Conservation (phyloP, 2,329 filamentous ascomycete genomes). For the Phyllosticta citrichinensis region DNA sequence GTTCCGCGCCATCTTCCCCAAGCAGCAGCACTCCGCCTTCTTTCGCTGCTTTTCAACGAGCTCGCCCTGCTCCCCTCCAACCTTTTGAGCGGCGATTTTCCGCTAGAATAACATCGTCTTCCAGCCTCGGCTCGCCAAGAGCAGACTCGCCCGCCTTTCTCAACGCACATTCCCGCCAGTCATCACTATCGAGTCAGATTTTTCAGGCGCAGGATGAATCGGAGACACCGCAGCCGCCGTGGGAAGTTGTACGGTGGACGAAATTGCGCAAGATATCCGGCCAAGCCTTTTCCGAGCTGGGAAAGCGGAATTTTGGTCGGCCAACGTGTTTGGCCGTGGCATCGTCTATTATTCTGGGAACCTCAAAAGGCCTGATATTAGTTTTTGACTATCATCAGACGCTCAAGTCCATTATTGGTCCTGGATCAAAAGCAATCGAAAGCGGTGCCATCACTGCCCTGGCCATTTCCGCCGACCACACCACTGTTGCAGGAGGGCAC, state of each 20-base stretch:
- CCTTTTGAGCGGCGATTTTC: slow-evolving; percentile 95
- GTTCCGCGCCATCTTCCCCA: slow-evolving; percentile 49
- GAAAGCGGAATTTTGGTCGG: slow-evolving; percentile 82
- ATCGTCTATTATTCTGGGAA: slow-evolving; percentile 80
- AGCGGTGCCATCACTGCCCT: slow-evolving; percentile 79
- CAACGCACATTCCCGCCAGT: slow-evolving; percentile 67
- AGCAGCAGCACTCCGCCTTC: slow-evolving; percentile 65
- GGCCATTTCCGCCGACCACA: slow-evolving; percentile 87
- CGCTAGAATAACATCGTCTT: slow-evolving; percentile 64
- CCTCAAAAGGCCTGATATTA: slow-evolving; percentile 85
- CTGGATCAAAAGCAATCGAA: slow-evolving; percentile 87
- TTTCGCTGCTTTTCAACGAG: slow-evolving; percentile 54
- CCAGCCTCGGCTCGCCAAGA: slow-evolving; percentile 48
- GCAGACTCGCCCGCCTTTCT: slow-evolving; percentile 70
- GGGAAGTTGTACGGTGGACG: slow-evolving; percentile 97
- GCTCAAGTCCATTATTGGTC: slow-evolving; percentile 85
- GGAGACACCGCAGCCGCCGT: slow-evolving; percentile 69
- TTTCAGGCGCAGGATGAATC: slow-evolving; percentile 46
- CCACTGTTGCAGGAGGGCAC: slow-evolving; percentile 84
- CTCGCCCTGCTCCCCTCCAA: slow-evolving; percentile 73
- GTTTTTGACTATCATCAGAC: slow-evolving; percentile 98
- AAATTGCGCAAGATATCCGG: slow-evolving; percentile 80
- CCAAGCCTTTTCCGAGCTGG: slow-evolving; percentile 85
- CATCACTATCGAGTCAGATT: slow-evolving; percentile 65
- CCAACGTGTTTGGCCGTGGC: slow-evolving; percentile 86